Evolutionary conservation across 83 land plant species (phyloP).

Genomic region (Picea engelmannii): DNA sequence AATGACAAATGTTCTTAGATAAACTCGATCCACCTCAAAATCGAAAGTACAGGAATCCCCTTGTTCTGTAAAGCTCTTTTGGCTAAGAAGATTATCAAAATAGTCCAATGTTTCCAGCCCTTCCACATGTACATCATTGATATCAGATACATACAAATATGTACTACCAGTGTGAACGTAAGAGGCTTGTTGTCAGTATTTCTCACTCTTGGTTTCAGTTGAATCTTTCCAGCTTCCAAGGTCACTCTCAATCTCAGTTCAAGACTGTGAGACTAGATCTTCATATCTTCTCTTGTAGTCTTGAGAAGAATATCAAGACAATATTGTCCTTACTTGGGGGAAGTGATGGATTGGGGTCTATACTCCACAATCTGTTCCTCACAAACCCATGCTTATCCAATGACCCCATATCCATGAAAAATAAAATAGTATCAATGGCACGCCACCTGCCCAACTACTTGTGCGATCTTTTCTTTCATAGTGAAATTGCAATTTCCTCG

Average conservation of each 20-base stretch:
- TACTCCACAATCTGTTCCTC: no score
- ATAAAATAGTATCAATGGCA: no score
- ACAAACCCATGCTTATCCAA: no score
- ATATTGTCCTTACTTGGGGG: no score
- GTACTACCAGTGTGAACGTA: constrained; percentile 49
- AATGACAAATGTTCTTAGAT: constrained; percentile 6
- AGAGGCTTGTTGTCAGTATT: constrained; percentile 41
- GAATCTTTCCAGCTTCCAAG: constrained; percentile 12
- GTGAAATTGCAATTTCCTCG: no score
- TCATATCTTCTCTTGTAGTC: no score
- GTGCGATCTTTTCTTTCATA: no score
- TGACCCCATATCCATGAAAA: no score
- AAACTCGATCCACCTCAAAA: constrained; percentile 34
- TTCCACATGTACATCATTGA: constrained; percentile 69
- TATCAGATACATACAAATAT: constrained; percentile 59
- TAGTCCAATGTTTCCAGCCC: constrained; percentile 64
- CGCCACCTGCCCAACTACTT: no score
- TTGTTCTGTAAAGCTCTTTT: constrained; percentile 54
- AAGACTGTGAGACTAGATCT: no score
- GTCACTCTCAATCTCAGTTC: constrained; percentile 15
- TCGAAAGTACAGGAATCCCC: constrained; percentile 65
- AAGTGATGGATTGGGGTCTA: no score
- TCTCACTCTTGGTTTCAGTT: constrained; percentile 15
- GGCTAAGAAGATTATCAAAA: constrained; percentile 45
- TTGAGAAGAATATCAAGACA: no score